Evolutionary conservation across 768 basidiomycete species (phyloP).

Genomic region (Cystofilobasidium bisporidii): DNA sequence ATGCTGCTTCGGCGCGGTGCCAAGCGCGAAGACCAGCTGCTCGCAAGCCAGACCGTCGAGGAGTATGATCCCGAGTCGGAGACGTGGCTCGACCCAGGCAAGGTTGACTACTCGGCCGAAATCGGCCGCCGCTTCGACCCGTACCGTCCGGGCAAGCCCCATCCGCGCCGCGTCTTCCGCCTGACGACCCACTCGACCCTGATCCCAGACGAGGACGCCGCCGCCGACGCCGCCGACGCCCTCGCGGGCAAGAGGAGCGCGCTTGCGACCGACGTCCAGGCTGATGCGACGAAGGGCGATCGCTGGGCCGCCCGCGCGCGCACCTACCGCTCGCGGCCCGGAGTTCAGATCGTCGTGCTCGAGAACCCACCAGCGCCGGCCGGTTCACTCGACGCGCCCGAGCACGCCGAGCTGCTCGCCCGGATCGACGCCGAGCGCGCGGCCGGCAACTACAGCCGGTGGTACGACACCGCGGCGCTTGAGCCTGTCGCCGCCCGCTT

Average conservation of each 20-base stretch:
- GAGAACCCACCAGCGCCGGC: background rate
- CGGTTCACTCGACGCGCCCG: background rate
- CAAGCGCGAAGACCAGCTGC: background rate
- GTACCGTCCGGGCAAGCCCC: constrained; percentile 1
- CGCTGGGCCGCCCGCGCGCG: background rate
- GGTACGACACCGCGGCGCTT: background rate
- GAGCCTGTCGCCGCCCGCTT: background rate
- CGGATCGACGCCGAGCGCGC: background rate
- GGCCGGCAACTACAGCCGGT: background rate
- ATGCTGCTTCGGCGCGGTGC: background rate
- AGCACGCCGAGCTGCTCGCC: background rate
- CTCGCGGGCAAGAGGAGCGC: background rate
- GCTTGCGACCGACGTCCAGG: too few species aligned
- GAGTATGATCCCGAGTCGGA: background rate
- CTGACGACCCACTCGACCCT: constrained; percentile 1
- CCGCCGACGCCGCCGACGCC: background rate
- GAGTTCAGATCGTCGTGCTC: background rate
- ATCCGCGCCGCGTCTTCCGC: background rate
- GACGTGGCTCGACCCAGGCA: background rate
- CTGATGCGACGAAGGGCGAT: background rate
- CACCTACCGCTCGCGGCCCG: background rate
- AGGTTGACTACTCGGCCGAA: background rate
- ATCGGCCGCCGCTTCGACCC: background rate
- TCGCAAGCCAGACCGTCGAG: background rate
- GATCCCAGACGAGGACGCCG: background rate